Evolutionary conservation across 805 yeast species (phyloP).

Genomic region (Hanseniaspora lachancei): DNA sequence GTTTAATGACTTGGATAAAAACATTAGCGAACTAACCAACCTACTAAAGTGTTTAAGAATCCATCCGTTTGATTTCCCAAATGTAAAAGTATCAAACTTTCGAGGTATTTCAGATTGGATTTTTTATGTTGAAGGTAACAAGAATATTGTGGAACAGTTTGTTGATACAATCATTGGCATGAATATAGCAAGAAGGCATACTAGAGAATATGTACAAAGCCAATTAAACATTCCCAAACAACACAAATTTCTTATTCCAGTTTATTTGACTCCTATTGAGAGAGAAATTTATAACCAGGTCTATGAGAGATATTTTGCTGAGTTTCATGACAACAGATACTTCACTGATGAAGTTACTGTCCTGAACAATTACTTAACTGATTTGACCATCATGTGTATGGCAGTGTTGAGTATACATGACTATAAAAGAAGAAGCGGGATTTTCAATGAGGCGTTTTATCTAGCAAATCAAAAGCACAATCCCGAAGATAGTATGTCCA

Average conservation of each 20-base stretch:
- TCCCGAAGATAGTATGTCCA: slow-evolving; percentile 42
- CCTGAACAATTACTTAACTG: slow-evolving; percentile 56
- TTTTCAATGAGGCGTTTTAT: slow-evolving; percentile 18
- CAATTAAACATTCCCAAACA: slow-evolving; percentile 76
- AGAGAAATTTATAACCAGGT: slow-evolving; percentile 64
- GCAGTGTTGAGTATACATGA: slow-evolving; percentile 11
- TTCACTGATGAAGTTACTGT: slow-evolving; percentile 29
- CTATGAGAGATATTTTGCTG: slow-evolving; percentile 44
- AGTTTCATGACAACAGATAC: slow-evolving; percentile 40
- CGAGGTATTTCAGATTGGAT: neutral
- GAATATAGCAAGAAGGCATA: slow-evolving; percentile 43
- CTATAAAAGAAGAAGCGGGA: slow-evolving; percentile 13
- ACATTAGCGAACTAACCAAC: slow-evolving; percentile 52
- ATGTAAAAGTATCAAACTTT: slow-evolving; percentile 6
- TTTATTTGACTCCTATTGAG: slow-evolving; percentile 73
- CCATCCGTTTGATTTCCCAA: slow-evolving; percentile 40
- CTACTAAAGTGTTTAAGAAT: slow-evolving; percentile 53
- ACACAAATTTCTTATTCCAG: slow-evolving; percentile 48
- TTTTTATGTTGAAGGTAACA: neutral
- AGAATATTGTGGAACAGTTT: slow-evolving; percentile 15
- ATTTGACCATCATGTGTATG: slow-evolving; percentile 15
- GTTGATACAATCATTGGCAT: slow-evolving; percentile 18
- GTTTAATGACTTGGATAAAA: slow-evolving; percentile 33
- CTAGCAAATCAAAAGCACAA: slow-evolving; percentile 19
- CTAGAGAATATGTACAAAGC: slow-evolving; percentile 65